Conservation (phyloP, 2,329 filamentous ascomycete genomes). For the Bipolaris victoriae region DNA sequence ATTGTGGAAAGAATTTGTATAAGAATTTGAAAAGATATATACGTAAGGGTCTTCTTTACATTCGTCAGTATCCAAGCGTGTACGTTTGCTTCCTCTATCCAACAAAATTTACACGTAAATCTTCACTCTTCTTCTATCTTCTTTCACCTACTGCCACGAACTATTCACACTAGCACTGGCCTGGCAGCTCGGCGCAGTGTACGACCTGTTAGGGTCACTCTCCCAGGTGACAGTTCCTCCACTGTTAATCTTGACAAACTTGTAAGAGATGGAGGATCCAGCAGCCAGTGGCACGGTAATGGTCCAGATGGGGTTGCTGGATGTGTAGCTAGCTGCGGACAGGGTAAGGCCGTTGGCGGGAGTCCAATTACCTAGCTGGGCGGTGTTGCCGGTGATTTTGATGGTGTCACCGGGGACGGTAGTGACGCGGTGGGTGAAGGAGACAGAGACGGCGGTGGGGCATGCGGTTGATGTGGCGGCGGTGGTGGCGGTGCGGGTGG, state of each 20-base stretch:
- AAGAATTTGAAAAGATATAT: too few species aligned
- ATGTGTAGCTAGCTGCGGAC: slow-evolving; percentile 53
- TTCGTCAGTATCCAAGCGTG: too few species aligned
- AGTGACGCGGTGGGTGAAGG: slow-evolving; percentile 55
- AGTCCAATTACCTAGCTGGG: slow-evolving; percentile 55
- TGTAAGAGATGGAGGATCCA: slow-evolving; percentile 52
- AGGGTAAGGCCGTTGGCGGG: slow-evolving; percentile 49
- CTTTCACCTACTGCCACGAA: slow-evolving; percentile 22
- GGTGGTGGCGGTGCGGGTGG: slow-evolving; percentile 9
- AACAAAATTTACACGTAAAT: too few species aligned
- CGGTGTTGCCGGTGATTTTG: slow-evolving; percentile 53
- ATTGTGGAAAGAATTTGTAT: background rate
- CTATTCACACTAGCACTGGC: slow-evolving; percentile 32
- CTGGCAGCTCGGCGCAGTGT: slow-evolving; percentile 43
- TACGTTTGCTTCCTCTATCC: too few species aligned
- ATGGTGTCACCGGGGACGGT: slow-evolving; percentile 59
- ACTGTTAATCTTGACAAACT: slow-evolving; percentile 55
- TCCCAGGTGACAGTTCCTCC: slow-evolving; percentile 56
- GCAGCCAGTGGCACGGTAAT: slow-evolving; percentile 50
- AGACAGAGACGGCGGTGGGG: slow-evolving; percentile 44
- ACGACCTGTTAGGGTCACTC: slow-evolving; percentile 52
- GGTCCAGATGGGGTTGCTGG: slow-evolving; percentile 56
- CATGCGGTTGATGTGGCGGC: slow-evolving; percentile 27
- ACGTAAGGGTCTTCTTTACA: too few species aligned
- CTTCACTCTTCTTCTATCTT: background rate